Evolutionary conservation across 768 basidiomycete species (phyloP).

Genomic region (Fistulinella prunicolor): DNA sequence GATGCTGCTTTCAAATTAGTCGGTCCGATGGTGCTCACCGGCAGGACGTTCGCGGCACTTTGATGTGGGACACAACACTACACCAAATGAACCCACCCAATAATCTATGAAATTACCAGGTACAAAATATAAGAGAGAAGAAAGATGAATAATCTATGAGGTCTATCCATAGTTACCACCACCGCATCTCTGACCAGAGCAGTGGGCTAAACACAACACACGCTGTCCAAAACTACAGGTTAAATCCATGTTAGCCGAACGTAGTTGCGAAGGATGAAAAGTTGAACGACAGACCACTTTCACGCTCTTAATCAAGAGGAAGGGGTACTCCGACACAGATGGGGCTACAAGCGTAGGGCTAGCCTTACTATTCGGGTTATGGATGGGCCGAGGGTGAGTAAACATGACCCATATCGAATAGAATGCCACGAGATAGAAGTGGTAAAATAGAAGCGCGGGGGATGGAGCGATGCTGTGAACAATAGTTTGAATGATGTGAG

Average conservation of each 20-base stretch:
- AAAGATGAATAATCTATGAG: not conserved
- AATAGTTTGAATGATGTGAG: not conserved
- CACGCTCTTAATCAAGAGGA: conserved; percentile 55
- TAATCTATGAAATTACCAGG: not conserved
- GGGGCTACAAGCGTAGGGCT: conserved; percentile 44
- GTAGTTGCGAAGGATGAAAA: not conserved
- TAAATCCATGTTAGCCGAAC: not conserved
- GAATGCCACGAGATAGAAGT: conserved; percentile 95
- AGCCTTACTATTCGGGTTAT: conserved; percentile 12
- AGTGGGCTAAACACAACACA: conserved; percentile 87
- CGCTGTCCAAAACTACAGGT: conserved; percentile 81
- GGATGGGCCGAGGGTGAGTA: conserved; percentile 46
- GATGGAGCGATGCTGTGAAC: conserved; percentile 66
- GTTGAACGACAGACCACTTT: conserved; percentile 54
- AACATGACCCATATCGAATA: conserved; percentile 93
- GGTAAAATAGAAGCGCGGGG: conserved; percentile 76
- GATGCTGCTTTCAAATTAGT: too few relatives aligned
- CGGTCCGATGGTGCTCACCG: too few relatives aligned
- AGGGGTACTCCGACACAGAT: conserved; percentile 63
- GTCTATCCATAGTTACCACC: conserved; percentile 46
- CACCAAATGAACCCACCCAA: too few relatives aligned
- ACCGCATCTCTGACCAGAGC: conserved; percentile 82
- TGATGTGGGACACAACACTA: too few relatives aligned
- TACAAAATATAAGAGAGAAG: not conserved
- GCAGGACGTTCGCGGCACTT: too few relatives aligned